Base-by-base conservation (phyloP, 2,329 filamentous ascomycete species). In the Cytospora leucostoma region DNA sequence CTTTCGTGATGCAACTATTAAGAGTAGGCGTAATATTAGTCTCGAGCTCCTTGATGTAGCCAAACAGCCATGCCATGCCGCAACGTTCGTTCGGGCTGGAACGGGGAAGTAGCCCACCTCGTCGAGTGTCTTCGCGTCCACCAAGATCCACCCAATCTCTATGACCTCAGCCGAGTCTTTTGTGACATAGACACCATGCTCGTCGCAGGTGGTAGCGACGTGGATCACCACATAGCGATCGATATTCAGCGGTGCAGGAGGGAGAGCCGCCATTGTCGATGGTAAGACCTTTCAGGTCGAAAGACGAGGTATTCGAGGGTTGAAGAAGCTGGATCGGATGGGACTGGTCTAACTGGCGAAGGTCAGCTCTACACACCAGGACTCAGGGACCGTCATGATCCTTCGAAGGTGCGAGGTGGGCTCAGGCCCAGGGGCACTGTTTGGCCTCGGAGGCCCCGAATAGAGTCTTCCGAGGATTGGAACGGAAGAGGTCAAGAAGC, bases 101-200 rank as follows among this genome's bases (percentile, higher is more conserved):
- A 27, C 17, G 56, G 54, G 47, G 55, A 66, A 59, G 56, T 67
- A 50, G 69, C 87, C 79, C 82, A 97, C 93, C 90, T 97, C 93
- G 72, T 97, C 93, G 71, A 93, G 90, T 68, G 86, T 90, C 81
- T 94, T 95, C 69, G 92, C 90, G 76, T 97, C 93, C 67, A 97
- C 84, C 73, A 99, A 81, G 74, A 98, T 97, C 95, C 95, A 99
- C 68, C 94, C 95, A 75, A 99, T 85, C 85, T 99, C 95, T 78
- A 99, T 99, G 70, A 99, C 95, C 82, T 99, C 95, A 67, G 95
- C 95, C 65, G 95, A 98, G 79, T 99, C 95, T 80, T 98, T 98
- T 65, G 95, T 99, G 65, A 99, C 95, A 78, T 99, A 99, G 69
- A 99, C 95, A 67, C 95, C 95, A 79, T 99, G 95, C 78, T 99